These are phyloP conservation scores for Didymella keratinophila DNA, from an alignment of 2,329 filamentous ascomycete species.

Conservation along the genomic window DNA sequence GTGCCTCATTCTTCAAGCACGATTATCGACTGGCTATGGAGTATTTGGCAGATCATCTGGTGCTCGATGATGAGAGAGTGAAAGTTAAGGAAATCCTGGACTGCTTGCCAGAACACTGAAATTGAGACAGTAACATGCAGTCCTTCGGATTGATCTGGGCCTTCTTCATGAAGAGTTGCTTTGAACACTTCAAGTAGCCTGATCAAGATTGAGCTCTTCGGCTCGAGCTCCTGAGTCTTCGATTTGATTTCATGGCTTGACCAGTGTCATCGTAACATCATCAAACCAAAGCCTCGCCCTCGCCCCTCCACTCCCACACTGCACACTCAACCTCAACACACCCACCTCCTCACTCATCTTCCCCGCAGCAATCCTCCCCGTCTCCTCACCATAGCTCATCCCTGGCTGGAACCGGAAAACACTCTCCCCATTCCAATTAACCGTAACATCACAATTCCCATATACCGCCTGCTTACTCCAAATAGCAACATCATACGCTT, in stretches of 20 bases:
- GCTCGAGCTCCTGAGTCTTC: too few relatives aligned
- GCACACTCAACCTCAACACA: background rate
- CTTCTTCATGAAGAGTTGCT: too few relatives aligned
- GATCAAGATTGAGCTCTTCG: too few relatives aligned
- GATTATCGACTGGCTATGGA: too few relatives aligned
- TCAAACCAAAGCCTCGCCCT: background rate
- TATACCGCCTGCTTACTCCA: background rate
- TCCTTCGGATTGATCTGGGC: too few relatives aligned
- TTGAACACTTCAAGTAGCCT: too few relatives aligned
- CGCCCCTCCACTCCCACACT: background rate
- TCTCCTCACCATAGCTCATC: background rate
- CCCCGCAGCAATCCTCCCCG: background rate
- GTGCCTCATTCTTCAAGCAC: too few relatives aligned
- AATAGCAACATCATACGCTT: background rate
- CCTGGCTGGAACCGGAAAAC: background rate
- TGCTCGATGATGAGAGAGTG: too few relatives aligned
- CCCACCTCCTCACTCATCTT: background rate
- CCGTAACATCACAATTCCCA: background rate
- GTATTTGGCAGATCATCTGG: too few relatives aligned
- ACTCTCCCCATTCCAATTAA: background rate
- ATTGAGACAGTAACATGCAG: too few relatives aligned
- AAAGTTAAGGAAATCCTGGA: too few relatives aligned
- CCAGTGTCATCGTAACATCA: background rate
- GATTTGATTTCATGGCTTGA: background rate
- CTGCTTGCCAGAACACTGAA: too few relatives aligned